Evolutionary conservation across 208 protist genomes (phyloP), one percentile per base, ranked within the genome.

Genomic region (Leishmania arabica): DNA sequence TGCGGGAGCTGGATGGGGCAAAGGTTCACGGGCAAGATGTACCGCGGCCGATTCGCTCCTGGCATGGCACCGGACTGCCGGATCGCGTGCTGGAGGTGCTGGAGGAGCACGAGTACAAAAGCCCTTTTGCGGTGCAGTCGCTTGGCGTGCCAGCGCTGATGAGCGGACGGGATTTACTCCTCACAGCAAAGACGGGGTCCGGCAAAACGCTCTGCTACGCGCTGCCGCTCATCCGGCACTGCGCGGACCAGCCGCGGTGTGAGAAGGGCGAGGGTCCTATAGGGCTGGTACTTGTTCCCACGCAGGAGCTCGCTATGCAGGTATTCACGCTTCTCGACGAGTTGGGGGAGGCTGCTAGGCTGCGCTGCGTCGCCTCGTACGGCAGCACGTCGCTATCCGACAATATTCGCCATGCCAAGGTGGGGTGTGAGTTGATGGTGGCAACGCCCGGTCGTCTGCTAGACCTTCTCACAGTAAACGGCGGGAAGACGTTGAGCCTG

Each of bases 131-230:
- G 0, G 94, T 98, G 71, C 96, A 98, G 84, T 93, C 91, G 7
- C 71, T 97, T 24, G 89, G 89, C 27, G 87, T 92, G 40, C 96
- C 97, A 0, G 85, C 84, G 8, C 86, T 98, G 27, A 97, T 99
- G 90, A 85, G 71, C 31, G 97, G 97, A 4, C 89, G 96, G 6
- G 96, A 99, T 81, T 75, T 99, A 17, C 86, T 99, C 19, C 81
- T 96, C 24, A 93, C 94, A 21, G 97, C 98, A 9, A 94, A 96
- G 80, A 99, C 98, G n/a, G 98, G 98, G 13, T 97, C 92, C 1
- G 98, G 98, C 62, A 99, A 99, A 77, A 99, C 98, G 68, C 81
- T 99, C 24, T 86, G 92, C 17, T 99, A 98, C 89, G 78, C 96
- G 11, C 81, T 99, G 60, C 97, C 98, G 6, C 82, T 99, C 1